Evolutionary conservation across 805 yeast species (phyloP).

Genomic region (Clavispora santaluciae): DNA sequence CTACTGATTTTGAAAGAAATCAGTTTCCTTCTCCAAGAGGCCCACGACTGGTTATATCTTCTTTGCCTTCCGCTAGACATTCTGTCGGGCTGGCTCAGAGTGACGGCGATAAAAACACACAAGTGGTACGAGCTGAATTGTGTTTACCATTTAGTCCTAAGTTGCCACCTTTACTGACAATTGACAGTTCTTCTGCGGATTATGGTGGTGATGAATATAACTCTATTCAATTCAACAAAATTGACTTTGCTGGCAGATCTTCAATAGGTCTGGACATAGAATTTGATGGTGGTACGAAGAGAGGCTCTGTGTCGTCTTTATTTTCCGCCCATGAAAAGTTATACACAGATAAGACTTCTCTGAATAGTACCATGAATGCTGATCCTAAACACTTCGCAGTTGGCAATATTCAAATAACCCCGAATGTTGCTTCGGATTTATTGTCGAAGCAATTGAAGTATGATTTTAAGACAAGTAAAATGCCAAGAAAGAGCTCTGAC

Average conservation of each 20-base stretch:
- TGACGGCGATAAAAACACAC: neutral
- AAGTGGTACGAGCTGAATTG: conserved; percentile 5
- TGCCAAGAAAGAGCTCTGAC: neutral
- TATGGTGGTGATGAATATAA: conserved; percentile 3
- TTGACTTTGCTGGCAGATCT: neutral
- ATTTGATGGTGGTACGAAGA: neutral
- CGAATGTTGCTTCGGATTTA: conserved; percentile 10
- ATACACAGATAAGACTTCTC: conserved; percentile 4
- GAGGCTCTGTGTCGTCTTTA: neutral
- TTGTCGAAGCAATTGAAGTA: conserved; percentile 7
- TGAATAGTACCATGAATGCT: neutral
- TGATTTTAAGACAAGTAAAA: conserved; percentile 4
- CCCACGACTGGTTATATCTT: conserved; percentile 21
- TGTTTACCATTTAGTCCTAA: conserved; percentile 2
- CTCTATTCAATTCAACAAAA: neutral
- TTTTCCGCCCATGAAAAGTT: conserved; percentile 29
- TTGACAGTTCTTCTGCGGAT: too few species aligned
- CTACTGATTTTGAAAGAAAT: neutral
- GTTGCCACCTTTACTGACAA: conserved; percentile 5
- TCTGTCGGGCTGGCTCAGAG: neutral
- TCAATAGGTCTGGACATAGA: neutral
- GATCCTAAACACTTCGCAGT: conserved; percentile 2
- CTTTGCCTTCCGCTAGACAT: conserved; percentile 1
- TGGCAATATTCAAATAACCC: conserved; percentile 7
- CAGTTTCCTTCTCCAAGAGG: conserved; percentile 14